Conservation (phyloP, 1,284 basidiomycete species). For the Afroboletus lepidellus region DNA sequence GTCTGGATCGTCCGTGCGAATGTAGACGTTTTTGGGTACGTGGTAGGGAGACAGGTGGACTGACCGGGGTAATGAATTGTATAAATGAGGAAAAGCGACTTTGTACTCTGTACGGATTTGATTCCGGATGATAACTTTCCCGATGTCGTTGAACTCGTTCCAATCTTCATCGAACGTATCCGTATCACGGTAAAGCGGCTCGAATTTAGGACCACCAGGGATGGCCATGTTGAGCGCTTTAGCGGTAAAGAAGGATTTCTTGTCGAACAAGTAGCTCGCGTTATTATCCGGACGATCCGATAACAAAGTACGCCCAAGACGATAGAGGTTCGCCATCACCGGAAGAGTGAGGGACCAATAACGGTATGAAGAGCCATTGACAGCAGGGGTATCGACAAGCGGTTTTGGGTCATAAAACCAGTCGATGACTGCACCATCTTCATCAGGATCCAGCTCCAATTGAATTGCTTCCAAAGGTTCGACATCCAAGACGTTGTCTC, state of each 20-base stretch:
- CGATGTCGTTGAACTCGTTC: constrained; percentile 99
- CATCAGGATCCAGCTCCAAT: constrained; percentile 91
- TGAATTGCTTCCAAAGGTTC: constrained; percentile 98
- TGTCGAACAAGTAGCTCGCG: constrained; percentile 92
- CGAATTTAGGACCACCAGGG: constrained; percentile 97
- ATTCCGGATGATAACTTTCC: constrained; percentile 99
- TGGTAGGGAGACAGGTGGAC: constrained; percentile 94
- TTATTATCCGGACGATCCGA: constrained; percentile 93
- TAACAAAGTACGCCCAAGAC: constrained; percentile 89
- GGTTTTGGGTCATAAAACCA: constrained; percentile 99
- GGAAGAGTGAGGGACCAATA: constrained; percentile 92
- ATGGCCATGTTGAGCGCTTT: constrained; percentile 99
- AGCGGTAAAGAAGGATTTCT: constrained; percentile 97
- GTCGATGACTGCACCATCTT: constrained; percentile 92
- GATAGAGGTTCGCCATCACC: constrained; percentile 96
- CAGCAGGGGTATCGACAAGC: constrained; percentile 80
- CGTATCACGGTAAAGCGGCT: constrained; percentile 93
- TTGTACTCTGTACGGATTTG: constrained; percentile 99
- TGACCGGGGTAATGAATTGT: constrained; percentile 96
- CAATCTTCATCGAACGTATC: constrained; percentile 98
- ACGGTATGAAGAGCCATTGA: constrained; percentile 93
- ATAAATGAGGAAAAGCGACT: constrained; percentile 98
- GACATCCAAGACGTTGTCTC: constrained; percentile 97
- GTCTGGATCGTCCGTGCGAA: constrained; percentile 98
- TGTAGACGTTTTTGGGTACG: constrained; percentile 95